phyloP scores from a whole-genome alignment of 2,329 filamentous ascomycete genomes.

The Fusarium duplospermum region DNA sequence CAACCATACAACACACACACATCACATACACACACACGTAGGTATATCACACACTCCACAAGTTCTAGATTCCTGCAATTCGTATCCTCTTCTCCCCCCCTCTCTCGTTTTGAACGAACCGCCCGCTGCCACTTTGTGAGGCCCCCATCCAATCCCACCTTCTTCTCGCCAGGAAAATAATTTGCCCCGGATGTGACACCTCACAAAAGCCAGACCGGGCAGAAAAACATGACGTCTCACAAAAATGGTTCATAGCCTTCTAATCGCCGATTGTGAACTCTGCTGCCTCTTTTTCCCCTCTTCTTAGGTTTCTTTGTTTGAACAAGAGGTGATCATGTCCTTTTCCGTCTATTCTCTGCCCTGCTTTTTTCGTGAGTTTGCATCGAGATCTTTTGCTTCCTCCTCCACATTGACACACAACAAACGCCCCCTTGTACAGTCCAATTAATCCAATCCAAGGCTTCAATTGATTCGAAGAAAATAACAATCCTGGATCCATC shows the following conservation, averaged over 20 bases:
- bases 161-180: neutral
- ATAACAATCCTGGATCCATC: neutral
- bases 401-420: neutral
- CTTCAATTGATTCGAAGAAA: neutral
- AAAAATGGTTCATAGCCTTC: conserved; percentile 2
- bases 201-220: neutral
- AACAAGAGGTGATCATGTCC: conserved; percentile 6
- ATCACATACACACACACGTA: neutral
- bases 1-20: neutral
- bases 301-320: neutral
- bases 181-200: conserved; percentile 10
- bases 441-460: neutral
- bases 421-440: neutral
- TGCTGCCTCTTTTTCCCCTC: neutral
- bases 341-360: conserved; percentile 4
- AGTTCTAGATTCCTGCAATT: conserved; percentile 10
- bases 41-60: neutral
- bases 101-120: neutral
- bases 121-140: neutral
- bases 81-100: neutral
- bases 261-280: conserved; percentile 1
- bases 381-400: neutral
- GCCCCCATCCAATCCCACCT: conserved; percentile 25
- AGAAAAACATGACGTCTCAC: conserved; percentile 34
- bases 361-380: neutral